A percentile compares a stretch with the other conserved stretches of the same genome.
Evolutionary conservation across 1,284 basidiomycete species (phyloP).

Genomic region (Heterobasidion occidentale): DNA sequence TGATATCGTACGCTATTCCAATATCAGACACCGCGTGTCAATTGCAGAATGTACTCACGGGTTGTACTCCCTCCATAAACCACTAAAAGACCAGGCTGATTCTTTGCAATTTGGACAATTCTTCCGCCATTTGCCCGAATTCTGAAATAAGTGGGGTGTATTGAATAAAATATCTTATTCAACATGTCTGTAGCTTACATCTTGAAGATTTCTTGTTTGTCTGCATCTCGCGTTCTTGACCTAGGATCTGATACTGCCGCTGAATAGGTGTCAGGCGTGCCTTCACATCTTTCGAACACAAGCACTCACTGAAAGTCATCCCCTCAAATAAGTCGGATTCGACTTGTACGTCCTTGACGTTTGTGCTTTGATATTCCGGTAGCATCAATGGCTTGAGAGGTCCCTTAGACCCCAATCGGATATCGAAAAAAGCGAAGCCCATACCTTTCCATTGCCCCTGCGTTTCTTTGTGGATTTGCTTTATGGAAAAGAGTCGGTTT

Average conservation of each 20-base stretch:
- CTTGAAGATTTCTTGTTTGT: slow-evolving; percentile 57
- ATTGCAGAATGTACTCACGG: slow-evolving; percentile 32
- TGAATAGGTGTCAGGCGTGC: slow-evolving; percentile 18
- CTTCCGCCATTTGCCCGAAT: slow-evolving; percentile 75
- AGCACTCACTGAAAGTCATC: slow-evolving; percentile 67
- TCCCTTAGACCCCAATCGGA: slow-evolving; percentile 1
- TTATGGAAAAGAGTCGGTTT: too few relatives aligned
- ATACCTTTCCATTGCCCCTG: slow-evolving; percentile 49
- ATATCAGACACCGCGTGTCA: neutral
- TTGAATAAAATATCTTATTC: too few relatives aligned
- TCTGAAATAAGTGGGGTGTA: slow-evolving; percentile 25
- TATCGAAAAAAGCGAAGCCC: neutral
- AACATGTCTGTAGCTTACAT: slow-evolving; percentile 32
- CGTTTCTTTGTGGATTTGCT: slow-evolving; percentile 60
- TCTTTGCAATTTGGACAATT: slow-evolving; percentile 56
- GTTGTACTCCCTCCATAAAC: slow-evolving; percentile 60
- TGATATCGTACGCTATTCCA: slow-evolving; percentile 55
- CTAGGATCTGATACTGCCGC: slow-evolving; percentile 76
- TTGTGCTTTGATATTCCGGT: slow-evolving; percentile 56
- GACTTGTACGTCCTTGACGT: slow-evolving; percentile 48
- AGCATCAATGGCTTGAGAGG: slow-evolving; percentile 46
- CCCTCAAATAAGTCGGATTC: slow-evolving; percentile 64
- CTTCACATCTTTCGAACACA: neutral
- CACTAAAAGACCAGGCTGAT: slow-evolving; percentile 38
- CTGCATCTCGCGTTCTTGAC: slow-evolving; percentile 57